Base-by-base conservation (phyloP, 139 green algal species). In the Trebouxia sp. region DNA sequence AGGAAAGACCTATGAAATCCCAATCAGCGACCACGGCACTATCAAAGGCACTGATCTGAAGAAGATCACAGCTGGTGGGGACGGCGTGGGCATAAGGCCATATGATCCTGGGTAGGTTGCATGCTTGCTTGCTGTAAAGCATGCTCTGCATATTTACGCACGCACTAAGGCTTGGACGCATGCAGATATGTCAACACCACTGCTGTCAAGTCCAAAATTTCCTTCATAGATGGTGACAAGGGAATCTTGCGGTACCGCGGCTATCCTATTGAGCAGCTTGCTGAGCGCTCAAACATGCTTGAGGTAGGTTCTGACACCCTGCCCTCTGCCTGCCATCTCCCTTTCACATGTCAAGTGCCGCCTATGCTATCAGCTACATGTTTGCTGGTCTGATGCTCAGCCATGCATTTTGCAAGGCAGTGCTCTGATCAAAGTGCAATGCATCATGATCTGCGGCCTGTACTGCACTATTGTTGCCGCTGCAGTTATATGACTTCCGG, bases 151-250 rank as follows among this genome's bases (percentile, higher is more conserved):
- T n/a, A n/a, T n/a, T n/a, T n/a, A n/a, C n/a, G n/a, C n/a, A 72
- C 5, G 4, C 4, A 72, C 2, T 1, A 72, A 37, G 58, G 26
- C 28, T n/a, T 38, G 58, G 37, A 12, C 37, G 58, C 58, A 72
- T 79, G 85, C 48, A 97, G 95, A 12, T 99, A 98, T 89, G 93
- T 95, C 11, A 99, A 99, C 90, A 99, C 96, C 0, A 83, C 94
- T 0, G 91, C 96, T 11, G 94, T 96, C 69, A 92, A 92, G 58
- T 96, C 89, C 32, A 81, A 80, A 43, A 97, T 99, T 78, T 97
- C 89, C 5, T 99, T 92, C 92, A 99, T 99, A 76, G 96, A 99
- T 80, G 96, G 96, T 78, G 95, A 96, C 65, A 95, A 94, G 86
- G 96, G 96, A 37, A 95, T 99, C 76, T 85, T 99, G 82, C 89